Conservation (phyloP, 1,284 basidiomycete species). For the Apiotrichum brassicae region DNA sequence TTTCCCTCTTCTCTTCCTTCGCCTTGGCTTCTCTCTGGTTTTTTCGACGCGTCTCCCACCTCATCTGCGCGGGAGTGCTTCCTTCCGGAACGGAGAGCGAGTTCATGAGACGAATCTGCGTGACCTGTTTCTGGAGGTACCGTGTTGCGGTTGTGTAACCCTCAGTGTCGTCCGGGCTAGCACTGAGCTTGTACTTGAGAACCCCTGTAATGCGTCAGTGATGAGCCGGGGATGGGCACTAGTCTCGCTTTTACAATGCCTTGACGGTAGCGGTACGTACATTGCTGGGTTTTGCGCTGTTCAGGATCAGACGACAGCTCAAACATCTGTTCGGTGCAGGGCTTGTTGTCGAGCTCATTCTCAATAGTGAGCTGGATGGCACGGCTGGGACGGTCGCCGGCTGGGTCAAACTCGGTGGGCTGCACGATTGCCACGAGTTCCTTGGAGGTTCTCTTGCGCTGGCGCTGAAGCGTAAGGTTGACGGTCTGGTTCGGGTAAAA, state of each 20-base stretch:
- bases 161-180: slow-evolving; percentile 12
- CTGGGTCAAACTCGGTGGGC: slow-evolving; percentile 53
- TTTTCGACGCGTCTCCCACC: too few species aligned
- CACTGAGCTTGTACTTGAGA: slow-evolving; percentile 32
- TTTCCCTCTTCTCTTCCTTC: not conserved
- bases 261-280: slow-evolving; percentile 14
- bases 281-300: slow-evolving; percentile 21
- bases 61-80: slow-evolving; percentile 19
- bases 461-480: slow-evolving; percentile 23
- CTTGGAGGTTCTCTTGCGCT: slow-evolving; percentile 4
- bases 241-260: too few species aligned
- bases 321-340: slow-evolving; percentile 23
- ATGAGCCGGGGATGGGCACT: too few species aligned
- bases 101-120: slow-evolving; percentile 26
- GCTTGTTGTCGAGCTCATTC: slow-evolving; percentile 43
- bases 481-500: slow-evolving; percentile 58
- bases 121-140: slow-evolving; percentile 13
- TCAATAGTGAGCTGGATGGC: slow-evolving; percentile 48
- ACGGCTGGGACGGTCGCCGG: slow-evolving; percentile 44
- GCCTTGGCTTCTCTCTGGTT: slow-evolving; percentile 19
- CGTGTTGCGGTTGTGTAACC: slow-evolving; percentile 14
- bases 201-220: slow-evolving; percentile 39
- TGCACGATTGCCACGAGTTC: slow-evolving; percentile 55
- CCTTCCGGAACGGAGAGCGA: slow-evolving; percentile 37
- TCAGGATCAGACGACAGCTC: slow-evolving; percentile 23